Percentiles rank a stretch among this genome's conserved stretches.
These are phyloP conservation scores for Talaromyces sp. DNA, from an alignment of 2,329 filamentous ascomycete genomes.

Conservation along the genomic window DNA sequence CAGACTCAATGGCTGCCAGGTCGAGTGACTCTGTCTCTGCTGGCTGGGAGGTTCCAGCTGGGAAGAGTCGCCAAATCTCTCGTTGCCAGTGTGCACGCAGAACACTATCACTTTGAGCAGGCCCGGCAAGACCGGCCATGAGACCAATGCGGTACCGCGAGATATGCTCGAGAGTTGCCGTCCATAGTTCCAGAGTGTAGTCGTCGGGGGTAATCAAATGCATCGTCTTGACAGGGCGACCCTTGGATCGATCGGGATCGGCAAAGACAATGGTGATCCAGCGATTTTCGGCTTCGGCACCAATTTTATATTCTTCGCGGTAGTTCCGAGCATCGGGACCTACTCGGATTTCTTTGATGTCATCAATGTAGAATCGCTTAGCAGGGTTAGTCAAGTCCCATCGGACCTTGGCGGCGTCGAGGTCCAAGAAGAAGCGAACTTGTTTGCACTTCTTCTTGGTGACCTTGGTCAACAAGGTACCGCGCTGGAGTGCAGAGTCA, in stretches of 20 bases:
- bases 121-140: slow-evolving; percentile 80
- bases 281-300: slow-evolving; percentile 60
- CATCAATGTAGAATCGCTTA: slow-evolving; percentile 89
- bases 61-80: slow-evolving; percentile 69
- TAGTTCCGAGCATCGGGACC: slow-evolving; percentile 84
- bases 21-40: slow-evolving; percentile 68
- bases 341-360: slow-evolving; percentile 84
- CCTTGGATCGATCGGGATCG: slow-evolving; percentile 71
- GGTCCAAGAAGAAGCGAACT: slow-evolving; percentile 74
- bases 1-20: slow-evolving; percentile 69
- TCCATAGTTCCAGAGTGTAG: slow-evolving; percentile 73
- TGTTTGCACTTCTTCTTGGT: slow-evolving; percentile 73
- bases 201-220: slow-evolving; percentile 77
- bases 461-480: slow-evolving; percentile 73
- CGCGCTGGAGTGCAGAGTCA: slow-evolving; percentile 70
- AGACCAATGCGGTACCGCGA: slow-evolving; percentile 81
- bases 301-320: slow-evolving; percentile 72
- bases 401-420: slow-evolving; percentile 76
- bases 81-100: slow-evolving; percentile 79
- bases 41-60: slow-evolving; percentile 25
- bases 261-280: slow-evolving; percentile 92
- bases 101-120: slow-evolving; percentile 70
- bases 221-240: slow-evolving; percentile 66
- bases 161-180: slow-evolving; percentile 74
- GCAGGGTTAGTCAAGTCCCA: slow-evolving; percentile 76